Evolutionary conservation across 306 rosid genomes (phyloP).

Genomic region (Cucurbita ficifolia): DNA sequence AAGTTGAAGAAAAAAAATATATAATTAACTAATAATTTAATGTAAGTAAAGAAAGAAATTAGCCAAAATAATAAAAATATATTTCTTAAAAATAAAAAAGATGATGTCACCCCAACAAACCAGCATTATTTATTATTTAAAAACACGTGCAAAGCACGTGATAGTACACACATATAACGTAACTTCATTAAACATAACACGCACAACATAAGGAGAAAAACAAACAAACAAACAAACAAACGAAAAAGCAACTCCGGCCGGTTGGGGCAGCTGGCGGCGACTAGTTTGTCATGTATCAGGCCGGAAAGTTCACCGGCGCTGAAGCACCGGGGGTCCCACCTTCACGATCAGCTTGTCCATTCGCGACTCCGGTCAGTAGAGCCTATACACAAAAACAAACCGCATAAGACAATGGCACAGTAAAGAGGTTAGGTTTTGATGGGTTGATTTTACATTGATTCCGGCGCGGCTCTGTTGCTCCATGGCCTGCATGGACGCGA

Average conservation of each 20-base stretch:
- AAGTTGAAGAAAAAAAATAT: too few relatives aligned
- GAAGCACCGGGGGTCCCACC: neutral
- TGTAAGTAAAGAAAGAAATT: too few relatives aligned
- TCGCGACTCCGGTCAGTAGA: neutral
- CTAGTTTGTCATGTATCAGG: neutral
- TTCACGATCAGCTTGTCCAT: neutral
- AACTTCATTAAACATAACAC: neutral
- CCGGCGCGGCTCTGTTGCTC: neutral
- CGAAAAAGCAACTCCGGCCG: neutral
- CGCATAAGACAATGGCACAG: neutral
- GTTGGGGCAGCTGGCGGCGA: neutral
- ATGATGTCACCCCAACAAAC: neutral
- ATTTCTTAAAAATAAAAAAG: too few relatives aligned
- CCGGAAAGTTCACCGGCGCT: neutral
- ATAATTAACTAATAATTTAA: too few relatives aligned
- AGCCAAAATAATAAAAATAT: too few relatives aligned
- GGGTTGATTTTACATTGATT: neutral
- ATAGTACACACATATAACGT: neutral
- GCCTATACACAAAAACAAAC: neutral
- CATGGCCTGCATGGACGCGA: neutral
- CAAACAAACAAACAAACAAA: neutral
- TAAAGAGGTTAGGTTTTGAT: too few relatives aligned
- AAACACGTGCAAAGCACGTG: slow-evolving; percentile 2
- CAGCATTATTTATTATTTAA: neutral
- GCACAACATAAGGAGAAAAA: neutral